Evolutionary conservation across 768 basidiomycete species (phyloP).

Genomic region (Lactarius hengduanensis): DNA sequence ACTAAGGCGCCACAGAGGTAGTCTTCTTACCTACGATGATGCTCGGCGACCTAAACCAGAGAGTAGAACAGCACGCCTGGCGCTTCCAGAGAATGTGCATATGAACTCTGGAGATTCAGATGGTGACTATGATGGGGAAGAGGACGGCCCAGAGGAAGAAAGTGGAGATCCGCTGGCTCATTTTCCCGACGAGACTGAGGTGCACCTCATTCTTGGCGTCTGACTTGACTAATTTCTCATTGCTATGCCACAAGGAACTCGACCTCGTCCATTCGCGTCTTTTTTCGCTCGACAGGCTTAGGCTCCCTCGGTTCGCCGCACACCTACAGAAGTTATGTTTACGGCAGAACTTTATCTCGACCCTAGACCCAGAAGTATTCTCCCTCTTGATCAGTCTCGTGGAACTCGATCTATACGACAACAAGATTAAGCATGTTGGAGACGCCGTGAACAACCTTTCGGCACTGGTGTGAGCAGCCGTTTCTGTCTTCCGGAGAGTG

Average conservation of each 20-base stretch:
- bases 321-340: conserved; percentile 75
- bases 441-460: conserved; percentile 58
- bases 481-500: not conserved
- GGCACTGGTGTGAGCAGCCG: conserved; percentile 52
- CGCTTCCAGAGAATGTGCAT: conserved; percentile 19
- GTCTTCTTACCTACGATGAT: not conserved
- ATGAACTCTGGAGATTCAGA: conserved; percentile 40
- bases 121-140: conserved; percentile 53
- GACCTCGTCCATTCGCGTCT: conserved; percentile 83
- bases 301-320: conserved; percentile 67
- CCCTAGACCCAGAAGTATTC: conserved; percentile 72
- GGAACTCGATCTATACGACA: conserved; percentile 95
- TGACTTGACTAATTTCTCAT: conserved; percentile 1
- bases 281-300: conserved; percentile 62
- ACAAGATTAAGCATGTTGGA: conserved; percentile 77
- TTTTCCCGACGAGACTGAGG: conserved; percentile 84
- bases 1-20: conserved; percentile 14
- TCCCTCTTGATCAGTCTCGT: conserved; percentile 64
- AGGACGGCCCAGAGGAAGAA: conserved; percentile 33
- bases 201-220: conserved; percentile 36
- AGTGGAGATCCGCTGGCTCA: conserved; percentile 64
- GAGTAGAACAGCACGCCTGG: conserved; percentile 26
- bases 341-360: conserved; percentile 79
- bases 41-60: not conserved
- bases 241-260: conserved; percentile 59